Evolutionary conservation across 108 stramenopile species (phyloP).

Genomic region (Skeletonema tropicum): DNA sequence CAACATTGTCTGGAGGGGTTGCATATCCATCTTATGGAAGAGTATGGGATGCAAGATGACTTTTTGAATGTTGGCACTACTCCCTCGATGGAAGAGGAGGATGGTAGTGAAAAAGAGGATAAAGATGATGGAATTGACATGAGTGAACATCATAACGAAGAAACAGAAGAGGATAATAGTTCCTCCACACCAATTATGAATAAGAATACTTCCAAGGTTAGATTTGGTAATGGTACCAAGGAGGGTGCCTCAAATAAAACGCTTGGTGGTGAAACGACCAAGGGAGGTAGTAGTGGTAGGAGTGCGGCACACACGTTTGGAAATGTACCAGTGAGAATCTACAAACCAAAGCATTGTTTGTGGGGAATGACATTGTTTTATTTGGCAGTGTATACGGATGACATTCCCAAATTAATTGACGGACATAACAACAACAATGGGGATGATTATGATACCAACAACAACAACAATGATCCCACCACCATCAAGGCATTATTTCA

Average conservation of each 20-base stretch:
- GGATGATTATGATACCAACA: not conserved
- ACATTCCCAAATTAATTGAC: slow-evolving; percentile 1
- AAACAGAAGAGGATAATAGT: not conserved
- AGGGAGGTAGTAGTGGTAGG: too few relatives aligned
- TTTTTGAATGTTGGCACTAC: slow-evolving; percentile 18
- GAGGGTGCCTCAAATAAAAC: not conserved
- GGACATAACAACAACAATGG: not conserved
- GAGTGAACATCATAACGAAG: not conserved
- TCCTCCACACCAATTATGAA: not conserved
- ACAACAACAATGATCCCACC: too few relatives aligned
- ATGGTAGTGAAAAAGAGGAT: too few relatives aligned
- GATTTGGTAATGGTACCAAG: slow-evolving; percentile 39
- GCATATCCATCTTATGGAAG: slow-evolving; percentile 13
- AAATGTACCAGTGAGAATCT: slow-evolving; percentile 16
- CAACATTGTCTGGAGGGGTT: slow-evolving; percentile 16
- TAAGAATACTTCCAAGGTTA: slow-evolving; percentile 15
- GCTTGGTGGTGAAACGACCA: not conserved
- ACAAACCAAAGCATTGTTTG: slow-evolving; percentile 19
- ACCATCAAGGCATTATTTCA: not conserved
- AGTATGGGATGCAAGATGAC: slow-evolving; percentile 30
- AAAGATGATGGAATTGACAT: not conserved
- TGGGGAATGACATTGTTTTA: slow-evolving; percentile 41
- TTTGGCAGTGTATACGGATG: slow-evolving; percentile 29
- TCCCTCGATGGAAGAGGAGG: too few relatives aligned
- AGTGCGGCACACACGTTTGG: not conserved